Base-by-base conservation (phyloP, 106 monocot species). In the Apostasia shenzhenica region DNA sequence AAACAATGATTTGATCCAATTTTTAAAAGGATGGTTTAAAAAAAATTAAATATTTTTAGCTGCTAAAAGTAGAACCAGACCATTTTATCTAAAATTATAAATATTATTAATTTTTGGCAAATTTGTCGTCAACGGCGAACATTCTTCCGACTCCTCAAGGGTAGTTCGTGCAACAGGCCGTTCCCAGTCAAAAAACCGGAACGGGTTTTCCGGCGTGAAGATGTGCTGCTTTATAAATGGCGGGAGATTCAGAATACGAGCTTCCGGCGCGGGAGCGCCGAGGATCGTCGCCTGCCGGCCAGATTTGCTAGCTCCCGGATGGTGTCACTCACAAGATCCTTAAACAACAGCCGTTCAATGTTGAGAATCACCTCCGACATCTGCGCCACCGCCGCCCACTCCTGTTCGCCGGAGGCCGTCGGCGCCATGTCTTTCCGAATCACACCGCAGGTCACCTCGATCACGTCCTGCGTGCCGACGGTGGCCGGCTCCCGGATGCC, bases 331-430 rank as follows among this genome's bases (percentile, higher is more conserved):
- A 99, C 79, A 1, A 99, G 86, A 66, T 99, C 97, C 79, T 93
- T 99, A 74, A 90, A 99, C 48, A 99, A 44, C 69, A 77, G 75
- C 72, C 92, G 74, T 57, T 99, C 97, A 71, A 99, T 85, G 70
- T 83, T 75, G 57, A 99, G 79, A 41, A 99, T 83, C 40, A 83
- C 86, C 14, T 83, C 85, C 0, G 92, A 90, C 72, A 90, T 76
- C 70, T 99, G 92, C 37, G 48, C 61, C 0, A 80, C 67, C 45
- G 79, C 63, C 26, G 41, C 63, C 92, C 95, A 91, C 9, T 45
- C 61, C 39, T 64, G 45, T 55, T 82, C 88, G 4, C 59, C 67
- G 8, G 42, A 39, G 0, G 57, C 78, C 53, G 87, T 65, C 4
- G 11, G 38, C 0, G 57, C 78, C 64, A 92, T 61, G 73, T 99